A percentile compares a stretch with the other conserved stretches of the same genome.
Conservation (phyloP, 2,329 filamentous ascomycete species). For the Trichothecium roseum region DNA sequence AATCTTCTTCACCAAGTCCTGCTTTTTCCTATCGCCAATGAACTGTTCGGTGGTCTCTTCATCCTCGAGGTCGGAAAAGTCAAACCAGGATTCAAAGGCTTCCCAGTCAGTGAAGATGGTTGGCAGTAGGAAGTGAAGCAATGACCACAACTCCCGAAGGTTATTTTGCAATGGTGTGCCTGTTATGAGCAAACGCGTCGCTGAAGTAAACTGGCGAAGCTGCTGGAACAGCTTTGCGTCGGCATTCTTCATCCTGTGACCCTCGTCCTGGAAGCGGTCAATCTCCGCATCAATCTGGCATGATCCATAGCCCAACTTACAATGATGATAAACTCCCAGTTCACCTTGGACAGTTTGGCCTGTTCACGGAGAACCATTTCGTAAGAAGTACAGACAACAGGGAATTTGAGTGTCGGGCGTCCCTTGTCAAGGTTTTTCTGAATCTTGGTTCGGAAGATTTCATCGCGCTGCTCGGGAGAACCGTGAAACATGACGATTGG, state of each 20-base stretch:
- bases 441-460: conserved; percentile 63
- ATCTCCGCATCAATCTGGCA: accelerated
- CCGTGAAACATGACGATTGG: conserved; percentile 90
- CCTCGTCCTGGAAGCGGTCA: conserved; percentile 59
- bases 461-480: conserved; percentile 63
- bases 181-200: conserved; percentile 84
- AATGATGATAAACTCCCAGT: conserved; percentile 97
- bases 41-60: conserved; percentile 70
- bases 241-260: conserved; percentile 93
- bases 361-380: conserved; percentile 92
- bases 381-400: conserved; percentile 88
- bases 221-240: conserved; percentile 88
- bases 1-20: conserved; percentile 55
- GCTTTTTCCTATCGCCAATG: conserved; percentile 60
- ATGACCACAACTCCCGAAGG: conserved; percentile 84
- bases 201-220: conserved; percentile 77
- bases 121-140: conserved; percentile 86
- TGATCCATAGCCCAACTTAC: conserved; percentile 29
- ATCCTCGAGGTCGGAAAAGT: conserved; percentile 86
- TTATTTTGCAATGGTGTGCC: conserved; percentile 96
- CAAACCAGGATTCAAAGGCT: conserved; percentile 92
- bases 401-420: conserved; percentile 56
- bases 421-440: conserved; percentile 56
- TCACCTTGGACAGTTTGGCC: conserved; percentile 68
- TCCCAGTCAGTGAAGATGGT: conserved; percentile 90